These are phyloP conservation scores for Myriosclerotinia duriaeana DNA, from an alignment of 2,329 filamentous ascomycete genomes.

Conservation along the genomic window DNA sequence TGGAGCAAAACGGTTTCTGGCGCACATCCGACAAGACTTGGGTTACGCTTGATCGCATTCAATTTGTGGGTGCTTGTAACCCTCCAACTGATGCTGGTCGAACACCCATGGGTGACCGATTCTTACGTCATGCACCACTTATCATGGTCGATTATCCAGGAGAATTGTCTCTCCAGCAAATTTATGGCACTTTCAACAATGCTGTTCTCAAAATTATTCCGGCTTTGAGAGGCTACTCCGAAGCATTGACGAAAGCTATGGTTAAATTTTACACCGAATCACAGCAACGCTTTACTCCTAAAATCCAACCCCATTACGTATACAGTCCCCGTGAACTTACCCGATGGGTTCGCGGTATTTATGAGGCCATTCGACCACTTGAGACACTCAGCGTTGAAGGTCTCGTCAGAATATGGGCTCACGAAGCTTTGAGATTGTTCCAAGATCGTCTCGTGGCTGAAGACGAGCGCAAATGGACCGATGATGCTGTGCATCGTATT, in stretches of 20 bases:
- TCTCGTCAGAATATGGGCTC: constrained; percentile 94
- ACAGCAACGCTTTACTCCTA: constrained; percentile 88
- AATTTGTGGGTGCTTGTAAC: constrained; percentile 98
- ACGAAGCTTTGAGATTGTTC: constrained; percentile 93
- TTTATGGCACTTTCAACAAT: constrained; percentile 97
- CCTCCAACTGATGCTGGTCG: constrained; percentile 95
- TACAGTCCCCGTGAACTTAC: constrained; percentile 99
- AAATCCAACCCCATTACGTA: constrained; percentile 98
- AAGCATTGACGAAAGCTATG: constrained; percentile 94
- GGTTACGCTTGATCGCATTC: constrained; percentile 96
- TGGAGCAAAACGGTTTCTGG: constrained; percentile 99
- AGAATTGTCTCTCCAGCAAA: constrained; percentile 89
- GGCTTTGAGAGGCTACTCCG: constrained; percentile 89
- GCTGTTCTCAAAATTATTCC: constrained; percentile 97
- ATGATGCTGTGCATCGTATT: constrained; percentile 80
- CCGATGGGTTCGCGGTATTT: constrained; percentile 94
- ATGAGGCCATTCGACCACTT: constrained; percentile 91
- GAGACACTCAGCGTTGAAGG: constrained; percentile 87
- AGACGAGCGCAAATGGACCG: constrained; percentile 93
- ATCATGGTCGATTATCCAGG: constrained; percentile 99
- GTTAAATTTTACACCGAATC: constrained; percentile 95
- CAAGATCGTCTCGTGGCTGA: constrained; percentile 94
- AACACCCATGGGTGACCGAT: constrained; percentile 88
- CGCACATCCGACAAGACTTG: constrained; percentile 94
- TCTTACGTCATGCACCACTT: constrained; percentile 94